A percentile compares a stretch with the other conserved stretches of the same genome.
These are phyloP conservation scores for Paraphysoderma sedebokerense DNA, from an alignment of 371 early-diverging fungal genomes.

Conservation along the genomic window DNA sequence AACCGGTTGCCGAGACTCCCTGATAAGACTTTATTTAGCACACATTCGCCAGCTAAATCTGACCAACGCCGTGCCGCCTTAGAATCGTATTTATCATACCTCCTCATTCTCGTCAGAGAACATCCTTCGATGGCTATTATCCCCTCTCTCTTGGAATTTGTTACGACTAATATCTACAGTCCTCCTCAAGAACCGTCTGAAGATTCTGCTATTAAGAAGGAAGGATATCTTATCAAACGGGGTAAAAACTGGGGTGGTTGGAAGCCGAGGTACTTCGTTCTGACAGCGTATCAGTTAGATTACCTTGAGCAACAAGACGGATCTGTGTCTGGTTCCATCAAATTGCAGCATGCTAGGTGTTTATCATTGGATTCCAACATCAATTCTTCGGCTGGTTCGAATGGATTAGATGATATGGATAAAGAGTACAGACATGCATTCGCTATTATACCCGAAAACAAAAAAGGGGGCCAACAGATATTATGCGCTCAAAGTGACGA, in stretches of 20 bases:
- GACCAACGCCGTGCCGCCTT: constrained; percentile 18
- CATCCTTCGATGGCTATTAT: background rate
- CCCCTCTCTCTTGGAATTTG: background rate
- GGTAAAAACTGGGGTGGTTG: constrained; percentile 74
- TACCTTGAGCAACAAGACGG: no score
- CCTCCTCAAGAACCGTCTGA: background rate
- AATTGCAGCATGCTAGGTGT: no score
- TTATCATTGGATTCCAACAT: no score
- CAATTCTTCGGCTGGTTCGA: no score
- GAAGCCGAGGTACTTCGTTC: constrained; percentile 60
- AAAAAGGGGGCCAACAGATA: constrained; percentile 35
- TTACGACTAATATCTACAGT: background rate
- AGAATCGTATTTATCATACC: background rate
- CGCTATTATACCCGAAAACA: no score
- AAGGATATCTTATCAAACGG: constrained; percentile 63
- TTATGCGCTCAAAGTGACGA: constrained; percentile 70
- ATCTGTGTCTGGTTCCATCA: no score
- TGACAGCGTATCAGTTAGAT: constrained; percentile 38
- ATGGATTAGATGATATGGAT: no score
- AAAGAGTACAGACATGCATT: no score
- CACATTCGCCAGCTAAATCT: constrained; percentile 42
- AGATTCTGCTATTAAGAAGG: constrained; percentile 28
- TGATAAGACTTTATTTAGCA: constrained; percentile 52
- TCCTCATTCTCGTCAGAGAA: background rate
- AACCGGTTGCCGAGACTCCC: constrained; percentile 47